Evolutionary conservation across 2,329 filamentous ascomycete genomes (phyloP).

Genomic region (Penicillium sp.): DNA sequence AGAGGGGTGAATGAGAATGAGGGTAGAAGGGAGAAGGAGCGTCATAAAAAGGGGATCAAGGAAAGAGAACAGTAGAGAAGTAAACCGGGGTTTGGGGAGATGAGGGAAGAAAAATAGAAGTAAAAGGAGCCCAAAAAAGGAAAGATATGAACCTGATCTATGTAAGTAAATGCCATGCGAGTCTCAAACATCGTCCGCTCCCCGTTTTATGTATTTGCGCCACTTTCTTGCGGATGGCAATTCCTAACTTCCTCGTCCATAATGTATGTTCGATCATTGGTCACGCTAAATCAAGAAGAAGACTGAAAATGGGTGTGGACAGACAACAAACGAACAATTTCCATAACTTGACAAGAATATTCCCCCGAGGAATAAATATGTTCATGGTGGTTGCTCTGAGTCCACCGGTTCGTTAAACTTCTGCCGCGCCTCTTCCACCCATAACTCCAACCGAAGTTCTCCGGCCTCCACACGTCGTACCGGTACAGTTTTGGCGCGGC

Average conservation of each 20-base stretch:
- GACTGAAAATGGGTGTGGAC: conserved; percentile 23
- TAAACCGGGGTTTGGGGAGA: conserved; percentile 4
- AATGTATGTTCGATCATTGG: conserved; percentile 43
- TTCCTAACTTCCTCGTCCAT: conserved; percentile 38
- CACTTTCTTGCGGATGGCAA: conserved; percentile 34
- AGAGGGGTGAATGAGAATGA: conserved; percentile 19
- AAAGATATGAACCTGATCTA: conserved; percentile 40
- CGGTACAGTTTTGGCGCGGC: conserved; percentile 58
- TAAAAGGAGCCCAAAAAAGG: conserved; percentile 14
- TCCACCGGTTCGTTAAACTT: conserved; percentile 50
- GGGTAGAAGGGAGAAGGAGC: conserved; percentile 17
- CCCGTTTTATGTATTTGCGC: conserved; percentile 41
- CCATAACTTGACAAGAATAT: conserved; percentile 15
- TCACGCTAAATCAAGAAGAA: conserved; percentile 43
- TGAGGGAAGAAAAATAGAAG: conserved; percentile 8
- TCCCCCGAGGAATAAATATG: conserved; percentile 6
- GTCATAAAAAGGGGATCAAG: conserved; percentile 17
- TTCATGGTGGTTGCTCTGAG: conserved; percentile 38
- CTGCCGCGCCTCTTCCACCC: conserved; percentile 65
- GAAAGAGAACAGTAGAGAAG: conserved; percentile 11
- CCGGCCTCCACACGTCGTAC: conserved; percentile 64
- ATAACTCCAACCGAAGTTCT: conserved; percentile 66
- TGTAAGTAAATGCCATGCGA: conserved; percentile 40
- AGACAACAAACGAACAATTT: conserved; percentile 19
- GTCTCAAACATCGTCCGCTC: conserved; percentile 39